Evolutionary conservation across 371 early-diverging fungal species (phyloP).

Genomic region (Mucor saturninus): DNA sequence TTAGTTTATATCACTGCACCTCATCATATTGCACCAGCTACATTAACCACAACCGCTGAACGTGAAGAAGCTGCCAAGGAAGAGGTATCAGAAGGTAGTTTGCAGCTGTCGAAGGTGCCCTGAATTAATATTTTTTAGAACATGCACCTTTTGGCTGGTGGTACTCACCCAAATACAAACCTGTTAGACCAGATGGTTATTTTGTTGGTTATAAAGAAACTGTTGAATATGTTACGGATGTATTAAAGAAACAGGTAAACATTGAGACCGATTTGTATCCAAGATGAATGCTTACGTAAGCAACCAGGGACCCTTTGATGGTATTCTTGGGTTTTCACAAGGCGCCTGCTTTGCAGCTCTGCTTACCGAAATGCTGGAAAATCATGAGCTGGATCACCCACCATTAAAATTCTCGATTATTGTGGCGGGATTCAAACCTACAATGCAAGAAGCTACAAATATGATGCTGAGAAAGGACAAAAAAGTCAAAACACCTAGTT

Average conservation of each 20-base stretch:
- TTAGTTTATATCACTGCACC: constrained; percentile 62
- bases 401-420: constrained; percentile 60
- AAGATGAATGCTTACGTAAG: neutral
- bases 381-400: constrained; percentile 30
- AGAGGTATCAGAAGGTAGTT: constrained; percentile 38
- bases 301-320: constrained; percentile 64
- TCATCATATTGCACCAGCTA: constrained; percentile 52
- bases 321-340: constrained; percentile 73
- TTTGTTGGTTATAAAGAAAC: constrained; percentile 61
- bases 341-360: constrained; percentile 63
- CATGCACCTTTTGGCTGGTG: constrained; percentile 59
- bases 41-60: constrained; percentile 36
- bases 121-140: constrained; percentile 22
- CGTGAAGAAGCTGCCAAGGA: constrained; percentile 38
- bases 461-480: constrained; percentile 9
- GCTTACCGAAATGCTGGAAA: constrained; percentile 46
- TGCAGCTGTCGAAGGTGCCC: neutral
- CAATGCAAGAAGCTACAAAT: constrained; percentile 30
- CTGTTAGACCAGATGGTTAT: constrained; percentile 32
- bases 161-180: constrained; percentile 37
- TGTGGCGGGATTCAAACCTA: constrained; percentile 61
- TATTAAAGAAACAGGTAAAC: constrained; percentile 49
- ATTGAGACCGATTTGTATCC: neutral
- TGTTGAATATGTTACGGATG: constrained; percentile 41
- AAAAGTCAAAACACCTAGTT: constrained; percentile 49